These are phyloP conservation scores for Sporormia fimetaria DNA, from an alignment of 495 filamentous ascomycete genomes.

Conservation along the genomic window DNA sequence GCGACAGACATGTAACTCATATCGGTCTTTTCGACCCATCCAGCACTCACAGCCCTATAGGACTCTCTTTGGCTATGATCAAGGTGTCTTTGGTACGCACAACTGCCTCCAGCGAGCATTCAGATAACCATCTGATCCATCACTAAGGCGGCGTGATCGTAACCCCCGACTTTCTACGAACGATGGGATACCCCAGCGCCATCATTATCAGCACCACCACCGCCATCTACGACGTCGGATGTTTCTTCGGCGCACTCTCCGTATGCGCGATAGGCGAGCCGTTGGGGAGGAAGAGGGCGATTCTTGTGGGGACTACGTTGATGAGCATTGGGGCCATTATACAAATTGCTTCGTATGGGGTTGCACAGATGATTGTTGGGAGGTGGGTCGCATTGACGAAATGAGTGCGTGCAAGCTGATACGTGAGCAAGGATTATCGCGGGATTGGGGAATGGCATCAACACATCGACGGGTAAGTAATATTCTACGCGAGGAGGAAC, in stretches of 20 bases:
- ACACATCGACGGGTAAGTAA: conserved; percentile 40
- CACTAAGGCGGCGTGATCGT: conserved; percentile 43
- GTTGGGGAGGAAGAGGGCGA: conserved; percentile 47
- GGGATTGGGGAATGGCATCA: conserved; percentile 55
- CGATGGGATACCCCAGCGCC: conserved; percentile 40
- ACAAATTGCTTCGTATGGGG: conserved; percentile 49
- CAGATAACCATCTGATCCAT: conserved; percentile 24
- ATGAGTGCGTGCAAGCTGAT: neutral
- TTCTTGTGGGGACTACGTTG: conserved; percentile 44
- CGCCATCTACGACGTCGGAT: conserved; percentile 55
- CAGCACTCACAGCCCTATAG: conserved; percentile 38
- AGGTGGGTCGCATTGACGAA: conserved; percentile 26
- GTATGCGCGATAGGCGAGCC: conserved; percentile 49
- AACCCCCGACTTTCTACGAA: conserved; percentile 45
- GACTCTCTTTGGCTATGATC: conserved; percentile 52
- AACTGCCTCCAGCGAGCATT: neutral
- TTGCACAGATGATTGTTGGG: conserved; percentile 54
- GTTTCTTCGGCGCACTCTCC: conserved; percentile 50
- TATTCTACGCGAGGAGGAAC: too few relatives aligned
- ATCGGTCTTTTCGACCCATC: conserved; percentile 36
- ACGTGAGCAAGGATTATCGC: conserved; percentile 9
- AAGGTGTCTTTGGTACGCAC: conserved; percentile 39
- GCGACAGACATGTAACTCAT: neutral
- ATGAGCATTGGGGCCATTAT: conserved; percentile 53
- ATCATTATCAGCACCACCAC: conserved; percentile 47